These are phyloP conservation scores for Aspergillus pseudotamarii DNA, from an alignment of 2,329 filamentous ascomycete genomes.

Conservation along the genomic window DNA sequence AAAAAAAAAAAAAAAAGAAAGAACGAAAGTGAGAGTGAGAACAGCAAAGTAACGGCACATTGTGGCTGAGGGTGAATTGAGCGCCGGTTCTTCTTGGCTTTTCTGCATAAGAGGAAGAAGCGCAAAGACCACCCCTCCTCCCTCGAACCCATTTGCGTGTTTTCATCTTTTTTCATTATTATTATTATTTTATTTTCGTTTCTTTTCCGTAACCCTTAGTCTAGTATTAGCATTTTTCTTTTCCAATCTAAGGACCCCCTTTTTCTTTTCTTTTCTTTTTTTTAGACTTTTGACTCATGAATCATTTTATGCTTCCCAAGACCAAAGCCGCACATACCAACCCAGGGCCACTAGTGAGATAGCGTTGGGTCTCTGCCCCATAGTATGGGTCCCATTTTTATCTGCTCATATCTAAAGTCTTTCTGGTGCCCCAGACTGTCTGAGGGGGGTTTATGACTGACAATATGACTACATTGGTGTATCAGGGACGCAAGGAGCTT, in stretches of 20 bases:
- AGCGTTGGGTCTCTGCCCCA: constrained; percentile 3
- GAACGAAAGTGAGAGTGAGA: too few species aligned
- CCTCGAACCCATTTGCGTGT: too few species aligned
- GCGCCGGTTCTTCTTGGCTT: neutral
- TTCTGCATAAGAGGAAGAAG: neutral
- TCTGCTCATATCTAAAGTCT: neutral
- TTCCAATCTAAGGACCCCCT: neutral
- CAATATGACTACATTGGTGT: neutral
- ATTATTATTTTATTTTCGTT: neutral
- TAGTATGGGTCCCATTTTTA: constrained; percentile 2
- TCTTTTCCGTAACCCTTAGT: too few species aligned
- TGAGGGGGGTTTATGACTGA: neutral
- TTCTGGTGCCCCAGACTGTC: neutral
- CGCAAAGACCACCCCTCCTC: neutral
- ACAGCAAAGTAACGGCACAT: too few species aligned
- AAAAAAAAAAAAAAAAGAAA: neutral
- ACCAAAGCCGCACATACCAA: constrained; percentile 28
- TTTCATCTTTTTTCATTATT: neutral
- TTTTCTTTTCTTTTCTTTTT: constrained; percentile 1
- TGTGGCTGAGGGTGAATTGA: too few species aligned
- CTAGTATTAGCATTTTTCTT: too few species aligned
- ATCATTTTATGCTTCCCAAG: neutral
- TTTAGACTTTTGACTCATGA: constrained; percentile 3
- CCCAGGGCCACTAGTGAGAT: constrained; percentile 23
- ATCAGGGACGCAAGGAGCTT: neutral